A percentile compares a stretch with the other conserved stretches of the same genome.
Conservation (phyloP, 2,329 filamentous ascomycete genomes). For the Chalara sp. region DNA sequence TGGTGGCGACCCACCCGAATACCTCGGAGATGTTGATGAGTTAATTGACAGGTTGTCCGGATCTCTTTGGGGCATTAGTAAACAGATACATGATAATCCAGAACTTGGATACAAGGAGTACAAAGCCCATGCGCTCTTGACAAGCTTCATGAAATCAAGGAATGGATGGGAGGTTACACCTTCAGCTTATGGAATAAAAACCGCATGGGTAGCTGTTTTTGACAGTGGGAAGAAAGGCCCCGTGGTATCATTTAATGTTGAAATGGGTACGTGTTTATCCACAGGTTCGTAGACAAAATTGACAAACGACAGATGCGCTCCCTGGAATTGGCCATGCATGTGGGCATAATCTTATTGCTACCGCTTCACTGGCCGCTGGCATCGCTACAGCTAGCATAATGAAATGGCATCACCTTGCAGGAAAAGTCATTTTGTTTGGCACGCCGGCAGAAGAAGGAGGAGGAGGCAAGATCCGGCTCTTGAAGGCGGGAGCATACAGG, state of each 20-base stretch:
- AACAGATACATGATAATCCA: conserved; percentile 36
- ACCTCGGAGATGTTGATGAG: too few species aligned
- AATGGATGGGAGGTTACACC: conserved; percentile 39
- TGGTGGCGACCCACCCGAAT: too few species aligned
- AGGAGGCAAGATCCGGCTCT: conserved; percentile 33
- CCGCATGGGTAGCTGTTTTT: conserved; percentile 39
- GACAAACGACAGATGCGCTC: conserved; percentile 30
- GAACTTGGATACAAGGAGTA: conserved; percentile 44
- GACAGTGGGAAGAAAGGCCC: conserved; percentile 31
- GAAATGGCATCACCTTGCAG: conserved; percentile 8
- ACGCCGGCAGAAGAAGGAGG: conserved; percentile 15
- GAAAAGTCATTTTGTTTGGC: conserved; percentile 21
- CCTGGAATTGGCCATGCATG: conserved; percentile 33
- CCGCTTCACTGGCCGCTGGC: conserved; percentile 27
- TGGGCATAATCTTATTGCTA: conserved; percentile 35
- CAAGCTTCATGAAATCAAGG: conserved; percentile 31
- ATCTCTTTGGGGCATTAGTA: neutral
- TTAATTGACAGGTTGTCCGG: too few species aligned
- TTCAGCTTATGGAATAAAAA: conserved; percentile 42
- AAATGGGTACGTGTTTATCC: conserved; percentile 27
- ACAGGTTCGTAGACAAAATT: neutral
- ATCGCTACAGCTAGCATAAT: conserved; percentile 24
- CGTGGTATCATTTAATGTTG: conserved; percentile 33
- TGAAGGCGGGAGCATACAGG: conserved; percentile 34
- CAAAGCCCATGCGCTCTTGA: conserved; percentile 42